A percentile compares a stretch with the other conserved stretches of the same genome.
These are phyloP conservation scores for Auricularia sp. DNA, from an alignment of 768 basidiomycete genomes.

Conservation along the genomic window DNA sequence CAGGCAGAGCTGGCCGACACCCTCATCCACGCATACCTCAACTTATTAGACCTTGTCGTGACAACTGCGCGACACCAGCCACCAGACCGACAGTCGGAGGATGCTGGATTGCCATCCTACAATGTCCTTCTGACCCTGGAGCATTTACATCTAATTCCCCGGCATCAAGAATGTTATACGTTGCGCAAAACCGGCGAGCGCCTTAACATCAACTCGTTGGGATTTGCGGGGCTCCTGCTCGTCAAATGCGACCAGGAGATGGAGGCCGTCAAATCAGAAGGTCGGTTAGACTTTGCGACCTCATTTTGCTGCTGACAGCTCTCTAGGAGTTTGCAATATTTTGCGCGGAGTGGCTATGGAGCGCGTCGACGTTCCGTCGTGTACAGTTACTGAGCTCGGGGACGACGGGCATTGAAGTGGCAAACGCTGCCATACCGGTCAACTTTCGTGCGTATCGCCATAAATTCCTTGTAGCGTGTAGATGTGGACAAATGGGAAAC, in stretches of 20 bases:
- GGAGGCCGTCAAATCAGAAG: slow-evolving; percentile 53
- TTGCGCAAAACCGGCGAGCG: slow-evolving; percentile 42
- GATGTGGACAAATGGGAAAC: too few relatives aligned
- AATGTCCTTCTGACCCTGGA: slow-evolving; percentile 73
- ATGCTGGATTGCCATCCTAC: slow-evolving; percentile 57
- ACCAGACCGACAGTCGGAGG: slow-evolving; percentile 32
- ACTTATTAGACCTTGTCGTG: slow-evolving; percentile 66
- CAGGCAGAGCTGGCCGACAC: slow-evolving; percentile 37
- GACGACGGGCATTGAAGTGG: too few relatives aligned
- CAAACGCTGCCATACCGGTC: too few relatives aligned
- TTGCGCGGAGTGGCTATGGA: slow-evolving; percentile 52
- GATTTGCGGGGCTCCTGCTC: slow-evolving; percentile 82
- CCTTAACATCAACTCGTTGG: slow-evolving; percentile 75
- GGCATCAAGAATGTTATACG: slow-evolving; percentile 49
- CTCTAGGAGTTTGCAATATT: slow-evolving; percentile 38
- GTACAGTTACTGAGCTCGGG: background rate
- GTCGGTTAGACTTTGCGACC: slow-evolving; percentile 10
- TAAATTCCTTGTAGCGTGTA: too few relatives aligned
- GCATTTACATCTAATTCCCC: slow-evolving; percentile 81
- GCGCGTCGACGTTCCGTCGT: slow-evolving; percentile 18
- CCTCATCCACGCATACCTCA: slow-evolving; percentile 53
- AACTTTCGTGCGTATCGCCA: too few relatives aligned
- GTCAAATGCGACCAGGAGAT: slow-evolving; percentile 76
- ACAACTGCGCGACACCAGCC: slow-evolving; percentile 61
- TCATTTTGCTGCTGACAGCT: background rate